phyloP scores from a whole-genome alignment of 108 stramenopile genomes.

The Cyclotella kingstonii region DNA sequence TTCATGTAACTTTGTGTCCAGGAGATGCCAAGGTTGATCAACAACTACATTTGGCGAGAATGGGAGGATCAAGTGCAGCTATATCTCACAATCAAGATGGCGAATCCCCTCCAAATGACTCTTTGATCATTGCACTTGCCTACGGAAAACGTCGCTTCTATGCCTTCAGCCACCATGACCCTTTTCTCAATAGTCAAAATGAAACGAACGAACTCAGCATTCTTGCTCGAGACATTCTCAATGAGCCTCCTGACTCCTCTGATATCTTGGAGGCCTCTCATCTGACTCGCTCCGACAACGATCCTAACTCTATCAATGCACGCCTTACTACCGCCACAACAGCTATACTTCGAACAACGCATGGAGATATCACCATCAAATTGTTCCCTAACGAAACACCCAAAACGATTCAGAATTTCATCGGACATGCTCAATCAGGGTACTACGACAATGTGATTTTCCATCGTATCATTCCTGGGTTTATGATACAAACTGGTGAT shows the following conservation, averaged over 20 bases:
- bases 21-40: constrained; percentile 91
- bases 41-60: constrained; percentile 85
- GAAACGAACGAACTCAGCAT: constrained; percentile 46
- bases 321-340: constrained; percentile 45
- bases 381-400: constrained; percentile 88
- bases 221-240: constrained; percentile 87
- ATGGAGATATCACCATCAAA: constrained; percentile 94
- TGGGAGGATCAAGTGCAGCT: constrained; percentile 47
- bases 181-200: constrained; percentile 35
- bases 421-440: constrained; percentile 82
- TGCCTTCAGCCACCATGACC: constrained; percentile 88
- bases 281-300: constrained; percentile 27
- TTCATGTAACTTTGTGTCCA: constrained; percentile 74
- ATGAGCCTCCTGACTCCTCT: constrained; percentile 91
- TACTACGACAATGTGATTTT: constrained; percentile 99
- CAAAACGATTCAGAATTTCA: constrained; percentile 95
- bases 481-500: constrained; percentile 99
- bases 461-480: constrained; percentile 93
- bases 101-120: constrained; percentile 55
- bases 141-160: constrained; percentile 92
- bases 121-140: constrained; percentile 77
- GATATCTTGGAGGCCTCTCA: constrained; percentile 55
- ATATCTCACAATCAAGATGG: constrained; percentile 22
- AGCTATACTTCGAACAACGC: constrained; percentile 93
- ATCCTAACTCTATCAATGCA: constrained; percentile 7